Evolutionary conservation across 257 asterid species (phyloP), one percentile per base, ranked within the genome.

Genomic region (Gentiana straminea): DNA sequence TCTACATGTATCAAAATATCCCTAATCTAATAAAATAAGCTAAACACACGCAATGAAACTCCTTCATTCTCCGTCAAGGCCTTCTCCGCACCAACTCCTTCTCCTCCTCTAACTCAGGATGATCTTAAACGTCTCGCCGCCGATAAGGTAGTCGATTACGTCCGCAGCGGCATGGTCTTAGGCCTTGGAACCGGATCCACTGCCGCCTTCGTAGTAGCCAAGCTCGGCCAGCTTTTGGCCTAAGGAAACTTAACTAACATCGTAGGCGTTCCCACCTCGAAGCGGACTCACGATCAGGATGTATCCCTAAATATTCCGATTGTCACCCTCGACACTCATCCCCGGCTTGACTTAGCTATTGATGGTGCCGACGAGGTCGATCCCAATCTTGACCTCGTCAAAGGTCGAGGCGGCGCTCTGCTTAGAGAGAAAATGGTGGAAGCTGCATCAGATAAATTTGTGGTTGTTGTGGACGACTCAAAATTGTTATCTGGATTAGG

Each of bases 161-260:
- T 90, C 43, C 70, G 78, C 58, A 67, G 81, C 66, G 96, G 98
- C 66, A 90, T 90, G 98, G 96, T 86, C 34, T 83, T 90, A 48
- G 98, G 98, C 65, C 76, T 90, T 52, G 98, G 98, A 37, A 90
- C 98, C 43, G 98, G 98, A 57, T 90, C 98, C 73, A 90, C 98
- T 51, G 98, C 98, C 76, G 98, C 98, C 60, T 90, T 90, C 74
- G 98, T 86, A 13, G 98, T 90, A 13, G 78, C 94, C 65, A 86
- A 82, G 72, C 86, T 90, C 59, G 98, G 96, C 59, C 76, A 73
- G 61, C 83, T 91, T 24, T 66, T 91, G 39, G 67, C 82, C 49
- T 72, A 89, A 59, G 95, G 98, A 32, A 57, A 67, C 3, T 82
- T 91, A 52, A 73, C 94, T 0, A 54, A 76, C 70, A 86, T 86